A percentile compares a stretch with the other conserved stretches of the same genome.
Conservation (phyloP, 371 early-diverging fungal species). For the Syncephalastrum racemosum region DNA sequence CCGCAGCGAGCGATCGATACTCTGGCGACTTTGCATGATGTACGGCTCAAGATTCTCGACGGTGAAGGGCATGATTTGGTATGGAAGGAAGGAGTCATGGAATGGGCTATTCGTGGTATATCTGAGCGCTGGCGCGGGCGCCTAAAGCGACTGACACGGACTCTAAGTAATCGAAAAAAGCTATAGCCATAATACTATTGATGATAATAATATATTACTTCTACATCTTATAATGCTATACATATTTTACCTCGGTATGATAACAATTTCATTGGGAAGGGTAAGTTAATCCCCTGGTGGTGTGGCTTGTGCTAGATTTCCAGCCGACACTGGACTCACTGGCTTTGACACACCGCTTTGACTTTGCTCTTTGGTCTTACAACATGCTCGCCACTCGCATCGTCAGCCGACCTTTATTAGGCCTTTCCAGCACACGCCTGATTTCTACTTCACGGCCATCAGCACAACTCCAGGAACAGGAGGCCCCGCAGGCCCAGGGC, state of each 20-base stretch:
- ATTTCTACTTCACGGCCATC: neutral
- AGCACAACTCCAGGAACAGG: no score
- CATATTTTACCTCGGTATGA: neutral
- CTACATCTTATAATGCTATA: neutral
- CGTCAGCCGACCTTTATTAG: no score
- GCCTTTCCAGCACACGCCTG: neutral
- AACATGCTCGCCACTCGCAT: no score
- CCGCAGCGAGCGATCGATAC: conserved; percentile 38
- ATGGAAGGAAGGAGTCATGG: conserved; percentile 59
- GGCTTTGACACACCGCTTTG: neutral
- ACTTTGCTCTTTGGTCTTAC: no score
- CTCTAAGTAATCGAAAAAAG: neutral
- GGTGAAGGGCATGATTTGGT: conserved; percentile 53
- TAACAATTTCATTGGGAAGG: no score
- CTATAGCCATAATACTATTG: neutral
- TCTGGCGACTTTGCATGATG: conserved; percentile 41
- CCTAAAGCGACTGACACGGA: conserved; percentile 2
- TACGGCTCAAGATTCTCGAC: conserved; percentile 46
- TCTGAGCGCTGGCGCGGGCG: conserved; percentile 26
- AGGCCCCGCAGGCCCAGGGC: no score
- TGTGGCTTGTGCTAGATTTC: no score
- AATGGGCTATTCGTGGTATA: conserved; percentile 49
- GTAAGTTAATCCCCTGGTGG: no score
- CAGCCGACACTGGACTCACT: neutral
- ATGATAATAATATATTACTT: neutral